Conservation (phyloP, 495 filamentous ascomycete genomes). For the Hypoxylon perforatum region DNA sequence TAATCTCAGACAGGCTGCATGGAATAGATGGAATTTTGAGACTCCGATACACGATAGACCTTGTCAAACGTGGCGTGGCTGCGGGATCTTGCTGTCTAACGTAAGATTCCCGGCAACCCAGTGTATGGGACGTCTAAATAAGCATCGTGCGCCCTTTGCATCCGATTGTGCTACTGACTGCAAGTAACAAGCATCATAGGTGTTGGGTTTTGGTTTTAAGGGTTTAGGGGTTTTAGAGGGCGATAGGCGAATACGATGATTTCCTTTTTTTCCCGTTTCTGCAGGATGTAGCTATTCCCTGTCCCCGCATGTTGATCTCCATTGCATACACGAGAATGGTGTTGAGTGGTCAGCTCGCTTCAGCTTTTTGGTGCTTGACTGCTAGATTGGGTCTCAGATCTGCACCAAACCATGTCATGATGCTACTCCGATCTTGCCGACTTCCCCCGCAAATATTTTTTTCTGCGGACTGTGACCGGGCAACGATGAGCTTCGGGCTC, state of each 20-base stretch:
- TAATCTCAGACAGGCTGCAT: neutral
- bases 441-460: slow-evolving; percentile 12
- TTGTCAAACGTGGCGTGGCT: neutral
- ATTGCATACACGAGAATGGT: slow-evolving; percentile 30
- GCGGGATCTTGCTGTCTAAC: neutral
- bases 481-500: neutral
- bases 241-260: slow-evolving; percentile 13
- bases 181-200: neutral
- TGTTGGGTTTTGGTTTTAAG: neutral
- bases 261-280: slow-evolving; percentile 1
- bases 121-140: slow-evolving; percentile 10
- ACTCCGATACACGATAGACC: too few relatives aligned
- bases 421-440: slow-evolving; percentile 14
- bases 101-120: neutral
- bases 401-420: slow-evolving; percentile 13
- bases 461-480: slow-evolving; percentile 5
- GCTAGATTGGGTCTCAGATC: slow-evolving; percentile 3
- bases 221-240: neutral
- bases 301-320: slow-evolving; percentile 10
- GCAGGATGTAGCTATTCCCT: neutral
- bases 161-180: neutral
- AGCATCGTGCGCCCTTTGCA: slow-evolving; percentile 2
- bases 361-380: too few relatives aligned
- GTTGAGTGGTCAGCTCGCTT: slow-evolving; percentile 18
- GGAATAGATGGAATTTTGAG: neutral